A percentile compares a stretch with the other conserved stretches of the same genome.
phyloP scores from a whole-genome alignment of 2,329 filamentous ascomycete genomes.

The Colletotrichum caudatum region DNA sequence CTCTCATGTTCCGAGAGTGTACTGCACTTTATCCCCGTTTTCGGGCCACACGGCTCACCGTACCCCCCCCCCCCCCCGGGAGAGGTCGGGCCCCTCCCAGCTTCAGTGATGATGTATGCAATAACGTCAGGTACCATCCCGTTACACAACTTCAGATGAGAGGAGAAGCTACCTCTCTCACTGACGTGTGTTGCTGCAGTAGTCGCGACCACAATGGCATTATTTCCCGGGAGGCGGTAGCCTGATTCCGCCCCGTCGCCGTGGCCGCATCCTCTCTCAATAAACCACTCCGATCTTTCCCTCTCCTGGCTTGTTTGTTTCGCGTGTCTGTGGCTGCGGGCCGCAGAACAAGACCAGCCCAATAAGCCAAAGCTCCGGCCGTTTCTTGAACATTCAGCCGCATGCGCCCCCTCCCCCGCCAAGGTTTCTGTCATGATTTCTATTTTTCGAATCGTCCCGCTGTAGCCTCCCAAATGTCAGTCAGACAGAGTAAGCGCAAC shows the following conservation, averaged over 20 bases:
- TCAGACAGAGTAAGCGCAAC: neutral
- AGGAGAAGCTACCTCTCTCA: neutral
- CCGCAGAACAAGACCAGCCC: neutral
- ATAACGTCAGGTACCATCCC: neutral
- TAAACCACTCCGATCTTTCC: neutral
- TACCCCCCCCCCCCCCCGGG: neutral
- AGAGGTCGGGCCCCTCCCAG: neutral
- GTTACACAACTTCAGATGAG: neutral
- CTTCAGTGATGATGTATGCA: neutral
- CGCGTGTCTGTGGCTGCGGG: neutral
- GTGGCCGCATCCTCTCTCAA: neutral
- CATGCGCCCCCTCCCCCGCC: neutral
- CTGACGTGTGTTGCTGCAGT: neutral
- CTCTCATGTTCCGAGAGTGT: neutral
- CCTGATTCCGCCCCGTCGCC: neutral
- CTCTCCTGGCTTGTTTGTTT: neutral
- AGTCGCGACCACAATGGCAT: neutral
- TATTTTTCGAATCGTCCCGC: neutral
- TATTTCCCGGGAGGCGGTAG: neutral
- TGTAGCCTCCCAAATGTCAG: neutral
- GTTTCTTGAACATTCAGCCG: neutral
- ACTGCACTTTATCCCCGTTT: neutral
- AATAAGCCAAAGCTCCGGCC: neutral
- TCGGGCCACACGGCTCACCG: neutral
- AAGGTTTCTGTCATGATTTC: neutral